Conservation (phyloP, 2,329 filamentous ascomycete species). For the Gnomoniopsis smithogilvyi region DNA sequence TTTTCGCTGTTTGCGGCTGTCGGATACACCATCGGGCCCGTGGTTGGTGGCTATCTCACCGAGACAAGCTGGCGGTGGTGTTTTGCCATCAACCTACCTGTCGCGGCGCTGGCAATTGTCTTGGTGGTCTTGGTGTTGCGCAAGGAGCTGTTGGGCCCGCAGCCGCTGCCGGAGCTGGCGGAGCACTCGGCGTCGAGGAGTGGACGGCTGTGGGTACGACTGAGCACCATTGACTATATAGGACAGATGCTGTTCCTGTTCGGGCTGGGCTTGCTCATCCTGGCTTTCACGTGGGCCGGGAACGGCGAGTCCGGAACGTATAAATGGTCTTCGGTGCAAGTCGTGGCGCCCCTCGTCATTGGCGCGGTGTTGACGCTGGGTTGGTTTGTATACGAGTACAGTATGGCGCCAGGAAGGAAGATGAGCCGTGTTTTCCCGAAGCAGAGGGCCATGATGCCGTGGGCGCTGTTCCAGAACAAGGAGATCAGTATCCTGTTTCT, state of each 20-base stretch:
- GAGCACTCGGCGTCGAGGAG: slow-evolving; percentile 20
- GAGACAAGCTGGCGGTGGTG: slow-evolving; percentile 62
- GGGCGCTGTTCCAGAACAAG: slow-evolving; percentile 51
- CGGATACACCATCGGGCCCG: slow-evolving; percentile 58
- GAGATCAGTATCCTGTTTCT: slow-evolving; percentile 61
- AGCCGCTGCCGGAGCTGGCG: slow-evolving; percentile 41
- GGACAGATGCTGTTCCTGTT: slow-evolving; percentile 55
- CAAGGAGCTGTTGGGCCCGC: slow-evolving; percentile 54
- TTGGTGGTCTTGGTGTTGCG: slow-evolving; percentile 55
- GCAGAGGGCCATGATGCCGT: slow-evolving; percentile 63
- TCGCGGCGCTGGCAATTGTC: slow-evolving; percentile 48
- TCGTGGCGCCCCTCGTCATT: slow-evolving; percentile 45
- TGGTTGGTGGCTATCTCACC: slow-evolving; percentile 58
- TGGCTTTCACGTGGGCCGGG: slow-evolving; percentile 55
- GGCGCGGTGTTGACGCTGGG: slow-evolving; percentile 37
- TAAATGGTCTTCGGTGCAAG: slow-evolving; percentile 45
- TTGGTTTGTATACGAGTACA: slow-evolving; percentile 51
- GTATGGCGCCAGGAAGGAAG: slow-evolving; percentile 46
- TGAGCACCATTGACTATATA: slow-evolving; percentile 53
- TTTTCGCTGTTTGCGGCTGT: slow-evolving; percentile 59
- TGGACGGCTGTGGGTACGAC: slow-evolving; percentile 37
- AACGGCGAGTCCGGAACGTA: slow-evolving; percentile 36
- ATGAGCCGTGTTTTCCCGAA: slow-evolving; percentile 46
- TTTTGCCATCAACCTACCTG: slow-evolving; percentile 61
- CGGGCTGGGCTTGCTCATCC: slow-evolving; percentile 50